Conservation (phyloP, 768 basidiomycete genomes). For the Pisolithus sp. region DNA sequence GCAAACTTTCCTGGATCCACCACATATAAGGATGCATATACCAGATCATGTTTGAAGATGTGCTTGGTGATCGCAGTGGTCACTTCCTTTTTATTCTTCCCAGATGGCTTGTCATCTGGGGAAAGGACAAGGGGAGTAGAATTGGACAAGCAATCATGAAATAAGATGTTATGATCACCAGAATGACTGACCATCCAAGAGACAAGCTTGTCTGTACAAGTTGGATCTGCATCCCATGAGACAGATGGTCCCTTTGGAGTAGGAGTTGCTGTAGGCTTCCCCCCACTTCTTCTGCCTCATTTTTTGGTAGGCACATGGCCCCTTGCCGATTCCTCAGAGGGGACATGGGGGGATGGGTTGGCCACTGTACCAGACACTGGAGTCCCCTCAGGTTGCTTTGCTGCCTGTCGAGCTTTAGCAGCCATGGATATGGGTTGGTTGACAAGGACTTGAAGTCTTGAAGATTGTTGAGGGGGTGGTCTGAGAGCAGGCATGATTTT, state of each 20-base stretch:
- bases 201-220: neutral
- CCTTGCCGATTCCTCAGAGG: neutral
- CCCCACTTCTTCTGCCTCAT: neutral
- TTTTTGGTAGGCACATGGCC: neutral
- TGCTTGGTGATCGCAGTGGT: neutral
- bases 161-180: neutral
- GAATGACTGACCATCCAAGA: neutral
- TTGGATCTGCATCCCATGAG: neutral
- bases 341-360: neutral
- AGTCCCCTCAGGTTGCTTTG: neutral
- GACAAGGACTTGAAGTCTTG: neutral
- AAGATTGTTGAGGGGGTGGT: neutral
- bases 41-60: slow-evolving; percentile 2
- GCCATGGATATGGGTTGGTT: neutral
- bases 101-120: slow-evolving; percentile 1
- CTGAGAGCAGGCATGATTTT: neutral
- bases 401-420: neutral
- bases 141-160: neutral
- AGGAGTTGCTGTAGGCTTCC: neutral
- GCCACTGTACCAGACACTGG: neutral
- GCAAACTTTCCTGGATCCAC: neutral
- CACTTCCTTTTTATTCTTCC: slow-evolving; percentile 4
- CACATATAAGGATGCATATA: neutral
- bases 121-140: neutral
- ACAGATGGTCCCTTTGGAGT: no score